Percentiles rank a stretch among this genome's conserved stretches.
phyloP scores from a whole-genome alignment of 371 early-diverging fungal species.

The Mortierella sp. region DNA sequence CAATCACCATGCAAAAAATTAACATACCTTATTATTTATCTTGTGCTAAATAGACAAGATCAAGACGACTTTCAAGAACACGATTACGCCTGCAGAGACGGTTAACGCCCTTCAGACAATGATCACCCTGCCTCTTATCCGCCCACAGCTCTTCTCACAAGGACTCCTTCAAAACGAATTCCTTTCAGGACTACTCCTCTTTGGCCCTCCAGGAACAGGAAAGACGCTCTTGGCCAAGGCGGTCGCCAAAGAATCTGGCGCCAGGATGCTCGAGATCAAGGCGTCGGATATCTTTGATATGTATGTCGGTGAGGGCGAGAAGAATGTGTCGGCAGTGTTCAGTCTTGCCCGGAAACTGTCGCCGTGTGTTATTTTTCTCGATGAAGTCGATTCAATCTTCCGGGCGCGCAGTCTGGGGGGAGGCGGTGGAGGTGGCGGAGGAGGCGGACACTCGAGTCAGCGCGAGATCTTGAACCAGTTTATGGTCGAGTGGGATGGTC shows the following conservation, averaged over 20 bases:
- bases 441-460: constrained; percentile 67
- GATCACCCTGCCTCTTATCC: constrained; percentile 85
- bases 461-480: constrained; percentile 96
- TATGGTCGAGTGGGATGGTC: constrained; percentile 98
- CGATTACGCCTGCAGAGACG: constrained; percentile 72
- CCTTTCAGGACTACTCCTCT: constrained; percentile 89
- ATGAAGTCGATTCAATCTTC: constrained; percentile 98
- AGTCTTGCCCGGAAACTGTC: constrained; percentile 94
- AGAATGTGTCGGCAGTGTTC: constrained; percentile 95
- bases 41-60: constrained; percentile 60
- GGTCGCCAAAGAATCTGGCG: constrained; percentile 95
- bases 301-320: constrained; percentile 99
- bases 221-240: constrained; percentile 98
- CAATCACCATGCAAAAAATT: background rate
- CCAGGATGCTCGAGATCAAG: constrained; percentile 92
- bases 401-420: constrained; percentile 80
- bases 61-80: constrained; percentile 73
- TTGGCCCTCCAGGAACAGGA: constrained; percentile 99
- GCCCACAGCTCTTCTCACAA: constrained; percentile 82
- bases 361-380: constrained; percentile 98
- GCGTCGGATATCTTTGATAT: constrained; percentile 97
- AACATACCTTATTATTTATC: background rate
- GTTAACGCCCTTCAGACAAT: constrained; percentile 89
- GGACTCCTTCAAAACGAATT: constrained; percentile 85
- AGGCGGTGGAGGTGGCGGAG: constrained; percentile 45